A percentile compares a stretch with the other conserved stretches of the same genome.
These are phyloP conservation scores for Glutinoglossum americanum DNA, from an alignment of 495 filamentous ascomycete genomes.

Conservation along the genomic window DNA sequence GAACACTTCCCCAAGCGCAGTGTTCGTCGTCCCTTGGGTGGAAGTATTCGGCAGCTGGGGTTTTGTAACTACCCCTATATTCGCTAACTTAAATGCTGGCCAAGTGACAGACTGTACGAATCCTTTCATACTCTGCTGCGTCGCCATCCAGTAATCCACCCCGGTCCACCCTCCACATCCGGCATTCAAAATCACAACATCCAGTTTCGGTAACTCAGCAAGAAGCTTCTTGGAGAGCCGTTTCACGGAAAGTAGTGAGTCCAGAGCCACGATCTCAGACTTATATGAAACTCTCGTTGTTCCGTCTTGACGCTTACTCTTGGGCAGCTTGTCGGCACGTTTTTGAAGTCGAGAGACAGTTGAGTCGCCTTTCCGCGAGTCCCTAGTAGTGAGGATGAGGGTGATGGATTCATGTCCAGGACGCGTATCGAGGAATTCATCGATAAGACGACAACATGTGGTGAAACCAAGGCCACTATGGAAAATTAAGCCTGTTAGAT, in stretches of 20 bases:
- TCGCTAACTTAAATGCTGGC: constrained; percentile 49
- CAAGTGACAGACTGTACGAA: constrained; percentile 49
- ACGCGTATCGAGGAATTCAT: constrained; percentile 62
- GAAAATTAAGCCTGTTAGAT: constrained; percentile 9
- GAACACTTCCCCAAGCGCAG: constrained; percentile 57
- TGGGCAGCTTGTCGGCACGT: constrained; percentile 26
- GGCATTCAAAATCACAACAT: constrained; percentile 68
- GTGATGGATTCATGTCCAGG: constrained; percentile 37
- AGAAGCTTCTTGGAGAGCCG: constrained; percentile 26
- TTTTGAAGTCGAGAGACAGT: constrained; percentile 31
- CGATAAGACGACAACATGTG: constrained; percentile 67
- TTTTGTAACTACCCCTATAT: constrained; percentile 31
- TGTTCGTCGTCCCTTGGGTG: constrained; percentile 18
- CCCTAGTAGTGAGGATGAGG: constrained; percentile 45
- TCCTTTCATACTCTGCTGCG: constrained; percentile 40
- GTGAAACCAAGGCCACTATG: constrained; percentile 73
- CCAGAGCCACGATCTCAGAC: constrained; percentile 32
- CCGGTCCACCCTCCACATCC: constrained; percentile 72
- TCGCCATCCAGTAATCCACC: constrained; percentile 45
- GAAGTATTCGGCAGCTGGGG: constrained; percentile 11
- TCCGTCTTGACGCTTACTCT: constrained; percentile 20
- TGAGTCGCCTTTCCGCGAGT: constrained; percentile 32
- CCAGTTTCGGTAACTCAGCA: constrained; percentile 39
- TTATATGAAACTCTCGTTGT: constrained; percentile 23
- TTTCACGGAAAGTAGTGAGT: constrained; percentile 31